Evolutionary conservation across 75 land plant genomes (phyloP).

Genomic region (Larix kaempferi): DNA sequence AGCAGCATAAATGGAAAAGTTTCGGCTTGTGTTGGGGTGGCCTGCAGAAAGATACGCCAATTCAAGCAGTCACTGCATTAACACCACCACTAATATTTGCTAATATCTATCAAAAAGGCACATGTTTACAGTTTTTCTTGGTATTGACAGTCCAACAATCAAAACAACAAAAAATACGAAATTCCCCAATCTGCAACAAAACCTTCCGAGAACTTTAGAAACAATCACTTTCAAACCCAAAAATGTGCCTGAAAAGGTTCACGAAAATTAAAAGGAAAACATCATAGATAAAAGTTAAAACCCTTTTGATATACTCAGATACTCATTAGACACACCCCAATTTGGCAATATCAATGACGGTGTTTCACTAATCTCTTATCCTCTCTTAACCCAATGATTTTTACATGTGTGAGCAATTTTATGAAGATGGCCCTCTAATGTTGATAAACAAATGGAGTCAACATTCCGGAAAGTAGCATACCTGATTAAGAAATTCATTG

Average conservation of each 20-base stretch:
- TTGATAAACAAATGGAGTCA: not conserved
- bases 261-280: not conserved
- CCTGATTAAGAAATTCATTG: conserved; percentile 66
- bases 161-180: no score
- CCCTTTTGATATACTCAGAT: not conserved
- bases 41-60: conserved; percentile 35
- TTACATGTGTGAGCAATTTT: not conserved
- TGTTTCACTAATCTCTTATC: not conserved
- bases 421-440: not conserved
- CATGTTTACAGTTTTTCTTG: not conserved
- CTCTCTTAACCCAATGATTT: not conserved
- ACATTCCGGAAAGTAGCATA: conserved; percentile 4
- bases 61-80: not conserved
- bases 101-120: not conserved
- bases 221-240: not conserved
- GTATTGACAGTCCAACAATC: no score
- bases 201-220: not conserved
- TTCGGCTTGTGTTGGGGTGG: conserved; percentile 56
- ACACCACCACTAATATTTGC: not conserved
- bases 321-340: no score
- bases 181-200: no score
- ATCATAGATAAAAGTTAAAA: not conserved
- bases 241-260: not conserved
- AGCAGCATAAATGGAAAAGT: conserved; percentile 75
- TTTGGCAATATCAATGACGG: no score